Evolutionary conservation across 2,329 filamentous ascomycete species (phyloP).

Genomic region (Calonectria pteridis): DNA sequence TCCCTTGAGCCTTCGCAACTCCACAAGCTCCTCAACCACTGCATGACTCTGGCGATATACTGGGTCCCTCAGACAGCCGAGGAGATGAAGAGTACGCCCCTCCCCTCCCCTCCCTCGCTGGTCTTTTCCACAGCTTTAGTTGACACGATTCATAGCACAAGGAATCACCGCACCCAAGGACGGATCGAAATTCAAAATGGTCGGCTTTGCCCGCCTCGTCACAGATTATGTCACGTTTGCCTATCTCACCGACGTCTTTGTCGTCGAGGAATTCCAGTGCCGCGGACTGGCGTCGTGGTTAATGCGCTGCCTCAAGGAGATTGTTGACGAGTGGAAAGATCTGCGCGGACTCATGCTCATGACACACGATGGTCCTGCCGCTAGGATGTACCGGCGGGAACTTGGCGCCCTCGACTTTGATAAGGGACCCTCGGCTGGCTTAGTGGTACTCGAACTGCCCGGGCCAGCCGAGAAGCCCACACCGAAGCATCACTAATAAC

Average conservation of each 20-base stretch:
- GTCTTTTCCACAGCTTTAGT: neutral
- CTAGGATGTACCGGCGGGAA: conserved; percentile 61
- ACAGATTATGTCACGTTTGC: conserved; percentile 78
- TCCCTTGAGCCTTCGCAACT: conserved; percentile 62
- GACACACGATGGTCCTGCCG: conserved; percentile 56
- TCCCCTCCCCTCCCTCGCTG: conserved; percentile 42
- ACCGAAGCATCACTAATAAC: conserved; percentile 47
- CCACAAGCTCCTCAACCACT: conserved; percentile 67
- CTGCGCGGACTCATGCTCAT: conserved; percentile 71
- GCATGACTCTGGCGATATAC: conserved; percentile 72
- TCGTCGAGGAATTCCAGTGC: conserved; percentile 70
- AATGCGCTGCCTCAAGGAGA: conserved; percentile 70
- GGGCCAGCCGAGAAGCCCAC: conserved; percentile 52
- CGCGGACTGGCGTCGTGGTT: conserved; percentile 75
- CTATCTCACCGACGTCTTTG: conserved; percentile 77
- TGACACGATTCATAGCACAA: conserved; percentile 44
- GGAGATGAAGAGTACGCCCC: conserved; percentile 55
- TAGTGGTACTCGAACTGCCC: conserved; percentile 57
- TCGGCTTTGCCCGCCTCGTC: conserved; percentile 66
- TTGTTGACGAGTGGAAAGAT: conserved; percentile 66
- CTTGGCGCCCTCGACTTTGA: conserved; percentile 60
- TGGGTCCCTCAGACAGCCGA: conserved; percentile 53
- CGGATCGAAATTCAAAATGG: conserved; percentile 51
- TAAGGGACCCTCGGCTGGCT: conserved; percentile 54
- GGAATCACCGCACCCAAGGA: conserved; percentile 47